A percentile compares a stretch with the other conserved stretches of the same genome.
Evolutionary conservation across 164 flowering plant genomes (phyloP).

Genomic region (Hamamelis virginiana): DNA sequence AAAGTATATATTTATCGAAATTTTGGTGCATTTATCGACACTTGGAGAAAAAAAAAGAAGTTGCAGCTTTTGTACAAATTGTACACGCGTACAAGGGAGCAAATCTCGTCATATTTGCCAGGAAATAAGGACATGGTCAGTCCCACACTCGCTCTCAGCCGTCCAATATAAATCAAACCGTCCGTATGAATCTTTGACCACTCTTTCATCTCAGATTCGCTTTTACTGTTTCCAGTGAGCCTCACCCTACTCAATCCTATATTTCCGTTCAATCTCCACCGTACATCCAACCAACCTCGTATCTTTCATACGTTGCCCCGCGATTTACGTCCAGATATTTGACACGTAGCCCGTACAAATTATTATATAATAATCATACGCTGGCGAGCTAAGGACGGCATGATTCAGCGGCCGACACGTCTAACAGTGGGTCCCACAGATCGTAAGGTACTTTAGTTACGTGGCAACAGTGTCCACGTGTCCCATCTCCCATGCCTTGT

Average conservation of each 20-base stretch:
- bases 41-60: no score
- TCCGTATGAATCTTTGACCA: not conserved
- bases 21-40: no score
- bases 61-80: no score
- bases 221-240: not conserved
- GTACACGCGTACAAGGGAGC: not conserved
- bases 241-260: not conserved
- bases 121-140: not conserved
- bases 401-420: conserved; percentile 4
- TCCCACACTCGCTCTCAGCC: not conserved
- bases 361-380: not conserved
- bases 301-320: not conserved
- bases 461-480: conserved; percentile 37
- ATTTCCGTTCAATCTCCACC: not conserved
- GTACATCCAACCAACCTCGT: conserved; percentile 6
- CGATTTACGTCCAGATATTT: conserved; percentile 2
- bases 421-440: not conserved
- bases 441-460: not conserved
- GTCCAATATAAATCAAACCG: not conserved
- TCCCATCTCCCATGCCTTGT: conserved; percentile 8
- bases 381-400: not conserved
- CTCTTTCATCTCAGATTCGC: not conserved
- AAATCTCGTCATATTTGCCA: not conserved
- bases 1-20: no score
- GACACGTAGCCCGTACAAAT: not conserved